Base-by-base conservation (phyloP, 2,329 filamentous ascomycete species). In the Gnomoniopsis sp. region DNA sequence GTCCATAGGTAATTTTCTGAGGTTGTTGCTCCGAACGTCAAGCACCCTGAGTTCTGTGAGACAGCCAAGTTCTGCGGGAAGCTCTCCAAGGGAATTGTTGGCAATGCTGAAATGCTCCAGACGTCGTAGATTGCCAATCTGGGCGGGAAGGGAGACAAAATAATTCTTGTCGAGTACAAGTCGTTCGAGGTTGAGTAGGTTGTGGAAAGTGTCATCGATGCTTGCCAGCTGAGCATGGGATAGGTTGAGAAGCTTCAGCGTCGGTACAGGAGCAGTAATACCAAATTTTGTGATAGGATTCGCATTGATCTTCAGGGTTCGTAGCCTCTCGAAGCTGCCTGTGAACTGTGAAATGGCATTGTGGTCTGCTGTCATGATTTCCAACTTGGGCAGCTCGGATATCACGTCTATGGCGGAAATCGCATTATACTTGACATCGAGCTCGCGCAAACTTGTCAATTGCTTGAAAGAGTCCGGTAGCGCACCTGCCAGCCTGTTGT, bases 201-300 rank as follows among this genome's bases (percentile, higher is more conserved):
- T 92, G 65, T 89, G 87, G 70, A 96, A 98, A 15, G 93, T 84
- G 49, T 90, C 88, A 69, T 97, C 95, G 54, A 99, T 87, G 68
- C 92, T 91, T 2, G 93, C 90, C 47, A 99, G 79, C 72, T 98
- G 96, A 6, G 90, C 92, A 55, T 92, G 93, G 7, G 93, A 95
- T 57, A 99, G 79, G 67, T 96, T 98, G 53, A 99, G 80, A 19
- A 88, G 86, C 63, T 91, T 93, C 34, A 99, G 76, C 0, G 91
- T 93, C 17, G 91, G 89, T 17, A 96, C 86, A 2, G 89, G 82
- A 36, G 84, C 80, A 50, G 83, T 85, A 46, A 99, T 84, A 66
- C 96, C 91, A 65, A 99, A 99, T 62, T 92, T 91, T 17, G 95
- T 98, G 62, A 99, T 86, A 0, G 95, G 95, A 69, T 96, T 98